Evolutionary conservation across 768 basidiomycete species (phyloP).

Genomic region (Mycena capillaripes): DNA sequence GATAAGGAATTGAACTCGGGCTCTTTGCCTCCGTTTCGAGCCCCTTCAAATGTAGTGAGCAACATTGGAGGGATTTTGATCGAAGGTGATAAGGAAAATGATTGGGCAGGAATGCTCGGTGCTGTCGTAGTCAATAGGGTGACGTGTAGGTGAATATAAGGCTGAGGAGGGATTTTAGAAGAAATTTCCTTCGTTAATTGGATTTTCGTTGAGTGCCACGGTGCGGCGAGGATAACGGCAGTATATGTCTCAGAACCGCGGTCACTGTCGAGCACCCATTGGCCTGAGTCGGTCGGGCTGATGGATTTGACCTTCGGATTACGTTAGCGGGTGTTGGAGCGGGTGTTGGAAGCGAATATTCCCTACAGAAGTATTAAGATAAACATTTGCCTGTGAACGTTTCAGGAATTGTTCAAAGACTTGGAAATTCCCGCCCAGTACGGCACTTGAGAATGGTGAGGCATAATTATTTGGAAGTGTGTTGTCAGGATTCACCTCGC

Average conservation of each 20-base stretch:
- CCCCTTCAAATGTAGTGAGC: conserved; percentile 80
- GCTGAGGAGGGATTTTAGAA: conserved; percentile 72
- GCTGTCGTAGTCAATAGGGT: conserved; percentile 89
- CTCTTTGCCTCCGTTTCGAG: conserved; percentile 63
- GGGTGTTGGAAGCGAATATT: not conserved
- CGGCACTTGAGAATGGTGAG: conserved; percentile 46
- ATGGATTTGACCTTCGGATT: conserved; percentile 66
- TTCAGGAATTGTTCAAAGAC: conserved; percentile 88
- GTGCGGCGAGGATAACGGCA: conserved; percentile 89
- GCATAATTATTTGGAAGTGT: too few species aligned
- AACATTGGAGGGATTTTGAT: conserved; percentile 71
- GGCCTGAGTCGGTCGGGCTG: conserved; percentile 54
- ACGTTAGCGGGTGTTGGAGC: conserved; percentile 19
- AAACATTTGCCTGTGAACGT: conserved; percentile 75
- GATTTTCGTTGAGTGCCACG: conserved; percentile 80
- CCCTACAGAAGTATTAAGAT: conserved; percentile 77
- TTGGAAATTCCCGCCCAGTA: conserved; percentile 86
- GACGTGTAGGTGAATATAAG: conserved; percentile 89
- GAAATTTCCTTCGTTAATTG: conserved; percentile 62
- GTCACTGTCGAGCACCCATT: conserved; percentile 68
- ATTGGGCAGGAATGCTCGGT: conserved; percentile 68
- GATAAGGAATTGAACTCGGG: conserved; percentile 92
- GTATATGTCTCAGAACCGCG: conserved; percentile 68
- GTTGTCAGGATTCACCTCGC: conserved; percentile 51
- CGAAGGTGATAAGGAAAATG: conserved; percentile 71